phyloP scores from a whole-genome alignment of 306 rosid genomes.

The Gastrolobium villosum region DNA sequence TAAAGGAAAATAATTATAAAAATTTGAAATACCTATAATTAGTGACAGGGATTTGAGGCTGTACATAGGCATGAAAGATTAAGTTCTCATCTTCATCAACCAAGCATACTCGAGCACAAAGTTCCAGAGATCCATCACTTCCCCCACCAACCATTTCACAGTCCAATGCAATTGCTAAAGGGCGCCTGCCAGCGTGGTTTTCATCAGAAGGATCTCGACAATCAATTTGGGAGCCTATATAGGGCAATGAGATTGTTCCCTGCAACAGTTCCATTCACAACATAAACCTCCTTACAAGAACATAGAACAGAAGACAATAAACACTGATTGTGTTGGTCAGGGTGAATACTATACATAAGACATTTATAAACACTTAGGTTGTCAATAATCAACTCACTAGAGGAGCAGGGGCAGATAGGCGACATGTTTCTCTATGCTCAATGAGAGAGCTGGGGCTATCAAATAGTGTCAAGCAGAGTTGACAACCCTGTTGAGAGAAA shows the following conservation, averaged over 20 bases:
- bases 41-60: constrained; percentile 67
- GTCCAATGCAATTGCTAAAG: constrained; percentile 73
- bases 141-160: constrained; percentile 97
- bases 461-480: constrained; percentile 67
- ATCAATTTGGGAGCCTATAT: constrained; percentile 44
- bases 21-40: constrained; percentile 67
- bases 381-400: constrained; percentile 56
- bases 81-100: constrained; percentile 82
- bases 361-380: not conserved
- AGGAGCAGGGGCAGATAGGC: constrained; percentile 61
- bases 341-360: not conserved
- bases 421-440: constrained; percentile 63
- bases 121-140: constrained; percentile 83
- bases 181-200: constrained; percentile 41
- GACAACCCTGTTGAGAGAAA: constrained; percentile 73
- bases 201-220: constrained; percentile 45
- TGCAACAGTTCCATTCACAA: constrained; percentile 54
- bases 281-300: constrained; percentile 35
- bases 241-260: constrained; percentile 57
- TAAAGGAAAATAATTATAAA: constrained; percentile 42
- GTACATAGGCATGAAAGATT: constrained; percentile 73
- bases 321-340: constrained; percentile 18
- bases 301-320: constrained; percentile 30
- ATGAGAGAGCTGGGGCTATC: constrained; percentile 59
- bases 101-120: constrained; percentile 85